Base-by-base conservation (phyloP, 1,284 basidiomycete species). In the Puccinia triticina region DNA sequence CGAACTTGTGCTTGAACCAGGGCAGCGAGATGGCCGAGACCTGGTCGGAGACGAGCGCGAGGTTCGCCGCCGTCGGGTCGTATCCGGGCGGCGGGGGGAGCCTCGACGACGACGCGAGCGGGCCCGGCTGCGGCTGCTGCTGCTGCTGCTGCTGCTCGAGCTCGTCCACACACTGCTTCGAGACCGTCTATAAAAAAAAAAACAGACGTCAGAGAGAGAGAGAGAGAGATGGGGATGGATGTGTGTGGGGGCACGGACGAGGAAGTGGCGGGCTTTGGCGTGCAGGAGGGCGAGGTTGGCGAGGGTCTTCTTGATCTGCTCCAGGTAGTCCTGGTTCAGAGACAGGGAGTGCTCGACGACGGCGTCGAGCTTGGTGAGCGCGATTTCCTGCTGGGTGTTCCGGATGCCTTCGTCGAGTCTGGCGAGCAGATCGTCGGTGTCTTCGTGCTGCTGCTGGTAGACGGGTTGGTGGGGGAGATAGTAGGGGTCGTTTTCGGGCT, bases 1-100 rank as follows among this genome's bases (percentile, higher is more conserved):
- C 77, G 40, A 79, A 79, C 71, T 79, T 55, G 43, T 53, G 55
- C 55, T 79, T 79, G 40, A 79, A 71, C 77, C 77, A 79, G 21
- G 77, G 77, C 37, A 79, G 43, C 7, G 77, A 69, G 11, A 79
- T 67, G 1, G 66, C 18, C 23, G 40, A 43, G 50, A 50, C 40
- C n/a, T 66, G 46, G 37, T 69, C 48, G 18, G 77, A 61, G 11
- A 77, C 43, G 21, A 77, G 43, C 23, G 14, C n/a, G 14, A 77
- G 23, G 61, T 64, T 77, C 37, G 40, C 46, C 43, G 53, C 74
- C 18, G 74, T 48, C n/a, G 21, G 43, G 53, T 32, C 64, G 37
- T 32, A 2, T 34, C 14, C 21, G 5, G 61, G 11, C 7, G 57
- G 4, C 16, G 32, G 11, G 4, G 34, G 14, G 29, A 34, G 32